Base-by-base conservation (phyloP, 108 stramenopile species). In the Cyclotella atomus region DNA sequence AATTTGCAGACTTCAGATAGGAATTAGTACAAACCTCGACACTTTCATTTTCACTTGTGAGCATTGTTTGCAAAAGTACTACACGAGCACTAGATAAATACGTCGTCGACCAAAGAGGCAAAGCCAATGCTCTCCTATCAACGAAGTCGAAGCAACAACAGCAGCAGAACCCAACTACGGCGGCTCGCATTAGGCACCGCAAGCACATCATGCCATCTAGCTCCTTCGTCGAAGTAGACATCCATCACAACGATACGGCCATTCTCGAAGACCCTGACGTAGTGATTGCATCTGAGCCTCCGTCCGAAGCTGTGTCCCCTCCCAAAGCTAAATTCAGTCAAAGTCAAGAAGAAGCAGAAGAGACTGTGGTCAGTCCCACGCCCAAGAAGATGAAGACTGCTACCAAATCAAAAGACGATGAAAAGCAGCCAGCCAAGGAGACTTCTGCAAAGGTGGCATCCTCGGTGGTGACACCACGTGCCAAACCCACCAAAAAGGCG, bases 181-280 rank as follows among this genome's bases (percentile, higher is more conserved):
- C n/a, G n/a, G n/a, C n/a, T n/a, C n/a, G n/a, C n/a, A n/a, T n/a
- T n/a, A n/a, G n/a, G n/a, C n/a, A n/a, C n/a, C n/a, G n/a, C n/a
- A n/a, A n/a, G n/a, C n/a, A n/a, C n/a, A 65, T 70, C 53, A 77
- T 77, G 77, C 77, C 77, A 77, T 77, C 77, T 49, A 65, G 69
- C 55, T 68, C 44, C 35, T 63, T 65, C 55, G 68, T 77, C 55
- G 77, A 65, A 57, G 59, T 77, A 12, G 77, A 77, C 64, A 49
- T 63, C 1, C 32, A 63, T 52, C 34, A 77, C 56, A 77, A 77
- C 56, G 70, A 70, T 50, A 46, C 64, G 35, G 70, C 77, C 64
- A 70, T 77, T 36, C 63, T 77, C 57, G 77, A 77, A n/a, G 28
- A 30, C 9, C 50, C 35, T 53, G 53, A 62, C 53, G 38, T 68